Percentiles rank a stretch among this genome's conserved stretches.
Conservation (phyloP, 2,329 filamentous ascomycete genomes). For the Fusarium tjaetaba region DNA sequence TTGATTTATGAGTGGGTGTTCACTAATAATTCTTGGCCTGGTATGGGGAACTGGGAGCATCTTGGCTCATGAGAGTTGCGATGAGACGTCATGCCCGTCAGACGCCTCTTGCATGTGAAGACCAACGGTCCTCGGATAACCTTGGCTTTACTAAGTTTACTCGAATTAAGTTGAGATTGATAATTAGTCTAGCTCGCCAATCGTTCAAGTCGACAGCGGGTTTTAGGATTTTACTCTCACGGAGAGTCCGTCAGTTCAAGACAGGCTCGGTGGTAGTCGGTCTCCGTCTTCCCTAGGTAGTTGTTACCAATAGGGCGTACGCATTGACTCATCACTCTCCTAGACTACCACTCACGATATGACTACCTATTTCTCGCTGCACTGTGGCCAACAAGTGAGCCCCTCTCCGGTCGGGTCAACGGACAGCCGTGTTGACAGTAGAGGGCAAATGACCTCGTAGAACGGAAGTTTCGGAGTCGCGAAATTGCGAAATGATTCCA, state of each 20-base stretch:
- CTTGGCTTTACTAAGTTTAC: background rate
- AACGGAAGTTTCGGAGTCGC: conserved; percentile 15
- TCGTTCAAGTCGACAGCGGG: background rate
- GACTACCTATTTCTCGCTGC: background rate
- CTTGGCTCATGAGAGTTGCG: background rate
- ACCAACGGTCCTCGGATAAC: background rate
- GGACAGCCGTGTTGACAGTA: background rate
- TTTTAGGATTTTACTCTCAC: background rate
- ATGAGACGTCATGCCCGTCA: conserved; percentile 1
- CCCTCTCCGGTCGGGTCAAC: background rate
- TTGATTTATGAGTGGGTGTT: background rate
- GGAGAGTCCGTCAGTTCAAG: background rate
- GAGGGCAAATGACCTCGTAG: background rate
- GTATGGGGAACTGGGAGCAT: conserved; percentile 4
- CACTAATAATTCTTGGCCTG: background rate
- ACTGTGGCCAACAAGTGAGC: background rate
- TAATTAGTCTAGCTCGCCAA: background rate
- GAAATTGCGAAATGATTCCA: background rate
- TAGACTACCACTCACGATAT: background rate
- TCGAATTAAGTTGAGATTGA: background rate
- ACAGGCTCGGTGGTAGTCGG: conserved; percentile 25
- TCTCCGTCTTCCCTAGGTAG: conserved; percentile 5
- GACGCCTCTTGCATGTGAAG: conserved; percentile 24
- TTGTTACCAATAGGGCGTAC: background rate
- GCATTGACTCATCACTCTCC: conserved; percentile 2